These are phyloP conservation scores for Sideroxylon spinosum DNA, from an alignment of 179 eudicot genomes.

Conservation along the genomic window DNA sequence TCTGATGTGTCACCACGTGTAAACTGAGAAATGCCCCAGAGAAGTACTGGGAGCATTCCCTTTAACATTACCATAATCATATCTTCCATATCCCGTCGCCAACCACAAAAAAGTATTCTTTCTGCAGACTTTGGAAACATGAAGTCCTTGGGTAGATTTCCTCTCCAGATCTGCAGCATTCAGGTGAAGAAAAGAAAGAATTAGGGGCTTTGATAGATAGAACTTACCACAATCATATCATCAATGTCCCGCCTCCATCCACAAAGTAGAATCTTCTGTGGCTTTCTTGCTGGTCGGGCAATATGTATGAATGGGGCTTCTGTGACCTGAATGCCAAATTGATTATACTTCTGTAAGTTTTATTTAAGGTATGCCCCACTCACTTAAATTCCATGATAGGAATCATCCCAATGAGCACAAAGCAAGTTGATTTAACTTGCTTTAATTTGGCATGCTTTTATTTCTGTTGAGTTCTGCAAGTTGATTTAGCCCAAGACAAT, in stretches of 20 bases:
- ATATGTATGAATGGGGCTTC: constrained; percentile 51
- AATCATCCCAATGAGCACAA: constrained; percentile 26
- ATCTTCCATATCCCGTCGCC: constrained; percentile 65
- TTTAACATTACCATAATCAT: constrained; percentile 49
- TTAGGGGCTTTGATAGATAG: constrained; percentile 41
- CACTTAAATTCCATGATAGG: constrained; percentile 30
- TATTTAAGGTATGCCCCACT: constrained; percentile 33
- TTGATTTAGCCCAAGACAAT: constrained; percentile 6
- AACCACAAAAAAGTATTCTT: constrained; percentile 56
- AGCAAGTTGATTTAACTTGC: constrained; percentile 25
- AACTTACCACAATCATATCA: constrained; percentile 69
- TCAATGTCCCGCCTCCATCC: constrained; percentile 70
- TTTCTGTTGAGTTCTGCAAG: constrained; percentile 15
- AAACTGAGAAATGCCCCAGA: constrained; percentile 12
- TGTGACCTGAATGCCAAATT: constrained; percentile 62
- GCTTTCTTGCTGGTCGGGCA: constrained; percentile 52
- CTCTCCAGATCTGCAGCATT: constrained; percentile 60
- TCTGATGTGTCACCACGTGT: constrained; percentile 16
- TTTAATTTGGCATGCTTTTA: constrained; percentile 10
- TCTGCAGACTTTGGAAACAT: constrained; percentile 41
- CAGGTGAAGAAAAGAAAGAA: constrained; percentile 41
- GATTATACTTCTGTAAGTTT: constrained; percentile 41
- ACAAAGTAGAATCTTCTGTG: constrained; percentile 72
- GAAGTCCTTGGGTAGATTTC: constrained; percentile 44
- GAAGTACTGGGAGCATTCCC: constrained; percentile 23